Base-by-base conservation (phyloP, 176 grass and related monocot species). In the Triticum urartu region DNA sequence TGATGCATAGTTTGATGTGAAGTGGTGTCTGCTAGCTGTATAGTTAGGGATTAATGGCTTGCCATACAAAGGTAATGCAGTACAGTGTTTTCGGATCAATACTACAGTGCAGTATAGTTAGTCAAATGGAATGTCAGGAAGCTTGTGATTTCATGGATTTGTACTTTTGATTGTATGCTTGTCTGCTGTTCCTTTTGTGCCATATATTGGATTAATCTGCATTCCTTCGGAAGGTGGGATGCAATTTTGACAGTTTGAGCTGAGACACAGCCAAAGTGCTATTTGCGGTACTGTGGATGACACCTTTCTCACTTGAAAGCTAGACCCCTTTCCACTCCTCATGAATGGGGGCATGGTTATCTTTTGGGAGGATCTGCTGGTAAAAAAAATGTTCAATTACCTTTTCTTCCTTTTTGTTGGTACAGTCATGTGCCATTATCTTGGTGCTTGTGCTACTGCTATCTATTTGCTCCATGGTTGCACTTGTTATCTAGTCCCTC, bases 121-220 rank as follows among this genome's bases (percentile, higher is more conserved):
- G 0, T 72, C 24, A 59, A 21, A 73, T 50, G 81, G 66, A 81
- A 77, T 60, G 81, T 81, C 30, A 7, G 11, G 21, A 26, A 60
- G 32, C 3, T 70, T 87, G 89, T 87, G 81, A 79, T 91, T 87
- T 84, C 79, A 84, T 88, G 81, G 77, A 81, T 91, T 85, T 40
- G 5, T 81, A 77, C 48, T 77, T 81, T 50, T 48, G 25, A 52
- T 63, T 88, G 20, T 80, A 61, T 68, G 39, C 18, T 58, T 75
- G 28, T 62, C 35, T 72, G 1, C 18, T 70, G 5, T 38, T 11
- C 36, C 47, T 7, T 45, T 67, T 76, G 35, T 80, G 28, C 18
- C 28, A 6, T 60, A 11, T 60, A 30, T 70, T 86, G 84, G 52
- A 78, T 77, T 86, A 17, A 61, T 75, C 43, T 50, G 24, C 43